Evolutionary conservation across 148 eudicot genomes (phyloP).

Genomic region (Camellia granthamiana): DNA sequence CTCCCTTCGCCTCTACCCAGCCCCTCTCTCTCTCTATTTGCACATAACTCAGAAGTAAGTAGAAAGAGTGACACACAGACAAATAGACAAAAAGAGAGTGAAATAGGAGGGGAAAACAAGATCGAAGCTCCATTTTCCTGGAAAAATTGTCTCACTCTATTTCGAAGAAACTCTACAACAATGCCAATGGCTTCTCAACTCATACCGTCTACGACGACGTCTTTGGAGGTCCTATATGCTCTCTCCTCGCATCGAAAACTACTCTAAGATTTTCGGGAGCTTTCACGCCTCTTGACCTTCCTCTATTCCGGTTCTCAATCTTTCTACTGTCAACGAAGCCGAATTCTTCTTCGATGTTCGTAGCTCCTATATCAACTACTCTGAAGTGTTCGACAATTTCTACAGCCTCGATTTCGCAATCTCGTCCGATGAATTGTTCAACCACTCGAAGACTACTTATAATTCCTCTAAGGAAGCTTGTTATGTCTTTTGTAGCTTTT

Average conservation of each 20-base stretch:
- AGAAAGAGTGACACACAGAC: neutral
- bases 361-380: conserved; percentile 44
- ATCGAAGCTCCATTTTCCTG: conserved; percentile 25
- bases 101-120: conserved; percentile 9
- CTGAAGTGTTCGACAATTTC: conserved; percentile 63
- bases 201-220: conserved; percentile 76
- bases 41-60: conserved; percentile 8
- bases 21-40: neutral
- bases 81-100: too few species aligned
- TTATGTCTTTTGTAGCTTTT: conserved; percentile 28
- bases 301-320: conserved; percentile 81
- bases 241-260: conserved; percentile 81
- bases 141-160: conserved; percentile 30
- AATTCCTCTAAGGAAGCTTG: conserved; percentile 69
- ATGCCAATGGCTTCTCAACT: conserved; percentile 24
- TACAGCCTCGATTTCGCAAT: conserved; percentile 41
- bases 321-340: conserved; percentile 42
- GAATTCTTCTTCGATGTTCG: conserved; percentile 32
- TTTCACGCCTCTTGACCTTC: conserved; percentile 50
- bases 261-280: conserved; percentile 74
- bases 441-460: conserved; percentile 33
- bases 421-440: conserved; percentile 52
- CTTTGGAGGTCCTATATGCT: conserved; percentile 57
- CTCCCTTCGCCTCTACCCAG: too few species aligned
- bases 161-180: conserved; percentile 26